Evolutionary conservation across 345 rosid species (phyloP), one percentile per base, ranked within the genome.

Genomic region (Eucalyptus sp.): DNA sequence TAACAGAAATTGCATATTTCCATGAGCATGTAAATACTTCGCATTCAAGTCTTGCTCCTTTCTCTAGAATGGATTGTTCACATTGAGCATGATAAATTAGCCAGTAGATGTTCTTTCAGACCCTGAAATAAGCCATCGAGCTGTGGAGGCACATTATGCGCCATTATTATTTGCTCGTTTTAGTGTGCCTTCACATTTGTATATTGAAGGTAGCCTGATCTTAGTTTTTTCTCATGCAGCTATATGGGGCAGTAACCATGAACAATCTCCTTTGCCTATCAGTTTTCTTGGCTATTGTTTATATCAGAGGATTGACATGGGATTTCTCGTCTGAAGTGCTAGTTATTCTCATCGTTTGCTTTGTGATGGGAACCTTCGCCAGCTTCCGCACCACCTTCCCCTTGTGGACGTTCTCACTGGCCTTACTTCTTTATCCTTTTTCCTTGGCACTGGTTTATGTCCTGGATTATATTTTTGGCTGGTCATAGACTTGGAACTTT

Each of bases 271-370:
- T 98, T 12, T 97, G 98, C 94, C 94, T 97, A 48, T 95, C 99
- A 6, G 99, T 98, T 66, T 98, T 98, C 95, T 89, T 97, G 89
- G 97, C 97, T 3, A 94, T 98, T n/a, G 97, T 98, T 41, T 98
- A 96, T 80, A 12, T 88, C 7, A 89, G 99, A 91, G 99, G 95
- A 80, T 90, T 98, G 88, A 94, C 96, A 44, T 98, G 99, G 99
- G 97, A 98, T 95, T 98, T 98, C 91, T 98, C 99, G 66, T 90
- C 99, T 7, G 99, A 98, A 93, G 99, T 98, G 91, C 91, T 98
- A 50, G 95, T 97, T 50, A 96, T 98, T 88, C 93, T 96, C 71
- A 95, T 98, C 2, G 98, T 96, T 20, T 97, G 99, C 92, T 11
- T 97, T 1, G 94, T 98, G 91, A 98, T 96, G 99, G 96, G 97